Percentiles rank a stretch among this genome's conserved stretches.
Evolutionary conservation across 371 early-diverging fungal species (phyloP).

Genomic region (Blastocladiella emersonii): DNA sequence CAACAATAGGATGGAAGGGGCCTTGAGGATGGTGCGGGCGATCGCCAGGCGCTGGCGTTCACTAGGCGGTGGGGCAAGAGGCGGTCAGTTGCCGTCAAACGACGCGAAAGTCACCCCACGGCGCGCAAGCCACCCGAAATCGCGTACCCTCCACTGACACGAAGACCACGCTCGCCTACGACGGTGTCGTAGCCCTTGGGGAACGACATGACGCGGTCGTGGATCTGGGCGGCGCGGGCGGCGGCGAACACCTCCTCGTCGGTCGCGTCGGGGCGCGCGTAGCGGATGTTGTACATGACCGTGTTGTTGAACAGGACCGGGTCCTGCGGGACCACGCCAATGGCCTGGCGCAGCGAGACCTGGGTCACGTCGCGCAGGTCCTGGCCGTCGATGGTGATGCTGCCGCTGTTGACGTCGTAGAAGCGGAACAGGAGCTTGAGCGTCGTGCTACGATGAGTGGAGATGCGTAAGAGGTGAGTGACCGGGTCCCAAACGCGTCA

Average conservation of each 20-base stretch:
- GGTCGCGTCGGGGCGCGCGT: slow-evolving; percentile 34
- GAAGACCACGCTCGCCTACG: slow-evolving; percentile 86
- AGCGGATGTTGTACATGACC: slow-evolving; percentile 64
- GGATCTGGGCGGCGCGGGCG: slow-evolving; percentile 69
- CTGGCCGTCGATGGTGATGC: slow-evolving; percentile 75
- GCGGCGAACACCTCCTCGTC: slow-evolving; percentile 53
- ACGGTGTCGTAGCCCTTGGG: slow-evolving; percentile 77
- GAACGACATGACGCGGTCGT: slow-evolving; percentile 46
- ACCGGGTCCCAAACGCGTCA: too few relatives aligned
- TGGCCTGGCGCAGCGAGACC: slow-evolving; percentile 43
- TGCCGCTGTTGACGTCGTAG: slow-evolving; percentile 66
- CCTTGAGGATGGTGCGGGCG: slow-evolving; percentile 61
- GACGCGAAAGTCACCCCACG: neutral
- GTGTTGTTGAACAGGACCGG: slow-evolving; percentile 71
- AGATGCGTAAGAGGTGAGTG: too few relatives aligned
- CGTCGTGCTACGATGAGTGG: too few relatives aligned
- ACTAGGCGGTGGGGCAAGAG: slow-evolving; percentile 38
- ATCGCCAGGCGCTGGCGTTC: slow-evolving; percentile 90
- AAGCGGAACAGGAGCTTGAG: slow-evolving; percentile 80
- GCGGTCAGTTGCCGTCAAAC: neutral
- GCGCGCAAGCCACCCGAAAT: neutral
- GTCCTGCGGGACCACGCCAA: slow-evolving; percentile 85
- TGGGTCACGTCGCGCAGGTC: slow-evolving; percentile 60
- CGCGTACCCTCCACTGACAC: slow-evolving; percentile 40
- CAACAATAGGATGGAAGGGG: slow-evolving; percentile 19